Evolutionary conservation across 345 rosid species (phyloP), one percentile per base, ranked within the genome.

Genomic region (Lagerstroemia speciosa): DNA sequence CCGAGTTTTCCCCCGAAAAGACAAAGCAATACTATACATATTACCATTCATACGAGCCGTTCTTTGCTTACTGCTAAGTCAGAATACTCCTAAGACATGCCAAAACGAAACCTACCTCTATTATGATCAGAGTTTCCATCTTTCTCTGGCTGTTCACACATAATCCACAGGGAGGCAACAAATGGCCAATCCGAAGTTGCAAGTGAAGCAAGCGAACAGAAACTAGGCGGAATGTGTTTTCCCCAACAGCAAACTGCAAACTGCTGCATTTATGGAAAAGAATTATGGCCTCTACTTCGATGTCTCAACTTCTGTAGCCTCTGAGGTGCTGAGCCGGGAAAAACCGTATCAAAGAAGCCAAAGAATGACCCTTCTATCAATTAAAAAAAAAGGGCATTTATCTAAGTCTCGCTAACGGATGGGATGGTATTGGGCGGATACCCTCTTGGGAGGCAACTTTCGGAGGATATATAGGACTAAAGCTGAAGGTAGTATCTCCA

Each of bases 401-500:
- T 58, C 63, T 58, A 58, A 26, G 3, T 27, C 32, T 14, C 27
- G 15, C 75, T 88, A 94, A 37, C 87, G 88, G 71, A 92, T 95
- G 1, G 91, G 98, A 76, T 92, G 98, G 81, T 95, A 92, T 48
- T 95, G 97, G 26, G 93, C 92, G 1, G 97, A 92, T 64, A 90
- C 70, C 84, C 98, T 83, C 86, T 90, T 95, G 30, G 98, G 96
- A 62, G 97, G 97, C 88, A 92, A 70, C 86, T 92, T 90, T 5
- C 98, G 96, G 64, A 95, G 78, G 74, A 95, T 92, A 77, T 78
- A 92, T 60, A 95, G 89, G 71, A 92, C 98, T 20, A 95, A 79
- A 41, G 99, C 94, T 2, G 99, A 92, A 68, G 99, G 99, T 64
- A 92, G 86, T 70, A 95, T 90, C 91, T 95, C 99, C 17, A 86